Percentiles rank a stretch among this genome's conserved stretches.
phyloP scores from a whole-genome alignment of 441 rosid genomes.

The Mallotus repandus region DNA sequence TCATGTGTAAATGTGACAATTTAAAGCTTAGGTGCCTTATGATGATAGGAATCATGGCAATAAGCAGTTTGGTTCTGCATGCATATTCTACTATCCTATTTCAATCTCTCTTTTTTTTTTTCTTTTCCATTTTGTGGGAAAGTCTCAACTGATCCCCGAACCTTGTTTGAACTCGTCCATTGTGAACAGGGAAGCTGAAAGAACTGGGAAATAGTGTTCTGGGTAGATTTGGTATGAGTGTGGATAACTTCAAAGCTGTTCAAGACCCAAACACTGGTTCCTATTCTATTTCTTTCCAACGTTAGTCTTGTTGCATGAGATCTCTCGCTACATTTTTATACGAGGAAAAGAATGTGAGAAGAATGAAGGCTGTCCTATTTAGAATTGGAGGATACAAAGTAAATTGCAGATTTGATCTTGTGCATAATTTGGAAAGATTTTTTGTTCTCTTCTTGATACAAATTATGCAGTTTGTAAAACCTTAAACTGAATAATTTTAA shows the following conservation, averaged over 20 bases:
- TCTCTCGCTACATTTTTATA: conserved; percentile 9
- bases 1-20: neutral
- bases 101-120: neutral
- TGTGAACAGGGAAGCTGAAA: conserved; percentile 72
- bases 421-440: neutral
- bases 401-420: neutral
- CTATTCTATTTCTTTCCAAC: conserved; percentile 80
- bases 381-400: conserved; percentile 6
- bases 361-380: neutral
- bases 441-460: neutral
- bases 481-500: neutral
- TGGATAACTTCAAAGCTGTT: conserved; percentile 93
- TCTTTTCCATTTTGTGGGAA: neutral
- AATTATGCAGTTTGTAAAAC: neutral
- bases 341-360: conserved; percentile 3
- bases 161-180: neutral
- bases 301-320: conserved; percentile 25
- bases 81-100: neutral
- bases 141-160: neutral
- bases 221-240: conserved; percentile 89
- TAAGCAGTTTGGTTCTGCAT: neutral
- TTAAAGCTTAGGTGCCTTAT: neutral
- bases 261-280: conserved; percentile 95
- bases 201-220: conserved; percentile 86
- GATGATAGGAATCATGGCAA: conserved; percentile 1